A percentile compares a stretch with the other conserved stretches of the same genome.
phyloP scores from a whole-genome alignment of 2,329 filamentous ascomycete species.

The Colletotrichum plurivorum region DNA sequence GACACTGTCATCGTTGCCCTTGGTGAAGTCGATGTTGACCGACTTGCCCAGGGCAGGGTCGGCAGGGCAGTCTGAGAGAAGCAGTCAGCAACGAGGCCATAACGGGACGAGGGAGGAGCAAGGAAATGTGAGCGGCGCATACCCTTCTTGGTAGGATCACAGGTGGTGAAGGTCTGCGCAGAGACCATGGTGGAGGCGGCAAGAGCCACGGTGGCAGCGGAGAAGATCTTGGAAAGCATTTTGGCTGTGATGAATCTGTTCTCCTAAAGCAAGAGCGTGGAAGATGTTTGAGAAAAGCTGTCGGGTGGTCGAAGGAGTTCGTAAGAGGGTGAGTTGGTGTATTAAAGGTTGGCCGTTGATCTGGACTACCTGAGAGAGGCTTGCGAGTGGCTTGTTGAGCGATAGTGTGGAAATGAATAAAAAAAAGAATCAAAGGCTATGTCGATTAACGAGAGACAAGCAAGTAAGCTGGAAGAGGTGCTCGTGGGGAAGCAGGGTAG shows the following conservation, averaged over 20 bases:
- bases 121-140: conserved; percentile 39
- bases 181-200: conserved; percentile 64
- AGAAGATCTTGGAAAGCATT: conserved; percentile 56
- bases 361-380: conserved; percentile 6
- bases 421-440: conserved; percentile 32
- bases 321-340: conserved; percentile 21
- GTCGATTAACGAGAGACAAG: conserved; percentile 40
- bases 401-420: conserved; percentile 38
- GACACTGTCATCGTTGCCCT: conserved; percentile 74
- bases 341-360: conserved; percentile 31
- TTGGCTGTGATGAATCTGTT: conserved; percentile 3
- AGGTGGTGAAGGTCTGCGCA: conserved; percentile 70
- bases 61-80: conserved; percentile 72
- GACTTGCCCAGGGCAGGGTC: conserved; percentile 82
- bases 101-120: not conserved
- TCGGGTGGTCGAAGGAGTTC: conserved; percentile 14
- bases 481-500: conserved; percentile 29
- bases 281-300: conserved; percentile 1
- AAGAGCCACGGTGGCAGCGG: conserved; percentile 62
- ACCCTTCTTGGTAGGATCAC: conserved; percentile 69
- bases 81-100: conserved; percentile 43
- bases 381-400: conserved; percentile 29
- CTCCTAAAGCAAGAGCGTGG: not conserved
- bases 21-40: conserved; percentile 81
- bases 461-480: conserved; percentile 28